These are phyloP conservation scores for Solanum phureja DNA, from an alignment of 257 asterid genomes.

Conservation along the genomic window DNA sequence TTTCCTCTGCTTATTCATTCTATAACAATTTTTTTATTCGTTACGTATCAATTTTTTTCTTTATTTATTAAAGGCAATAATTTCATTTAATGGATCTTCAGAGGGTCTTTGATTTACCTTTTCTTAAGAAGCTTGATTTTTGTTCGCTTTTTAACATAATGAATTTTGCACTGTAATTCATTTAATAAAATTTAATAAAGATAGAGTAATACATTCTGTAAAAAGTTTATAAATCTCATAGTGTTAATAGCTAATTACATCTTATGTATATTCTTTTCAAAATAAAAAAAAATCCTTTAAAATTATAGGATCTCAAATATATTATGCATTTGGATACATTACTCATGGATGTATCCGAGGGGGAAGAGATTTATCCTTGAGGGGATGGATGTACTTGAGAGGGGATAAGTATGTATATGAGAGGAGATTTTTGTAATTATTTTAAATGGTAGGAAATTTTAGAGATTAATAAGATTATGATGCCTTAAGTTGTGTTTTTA, in stretches of 20 bases:
- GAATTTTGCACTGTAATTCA: neutral
- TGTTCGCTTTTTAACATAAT: neutral
- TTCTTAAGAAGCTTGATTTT: neutral
- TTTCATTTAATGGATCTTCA: neutral
- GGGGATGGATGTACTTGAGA: neutral
- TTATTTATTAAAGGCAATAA: too few species aligned
- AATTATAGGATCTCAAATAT: neutral
- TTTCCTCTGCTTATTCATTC: too few species aligned
- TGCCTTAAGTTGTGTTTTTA: too few species aligned
- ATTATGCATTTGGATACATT: neutral
- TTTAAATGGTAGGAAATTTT: too few species aligned
- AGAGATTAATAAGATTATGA: neutral
- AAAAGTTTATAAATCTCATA: too few species aligned
- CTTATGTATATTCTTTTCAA: too few species aligned
- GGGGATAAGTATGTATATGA: neutral
- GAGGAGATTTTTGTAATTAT: neutral
- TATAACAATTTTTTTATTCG: too few species aligned
- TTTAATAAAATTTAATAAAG: neutral
- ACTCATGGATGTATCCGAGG: neutral
- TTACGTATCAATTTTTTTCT: too few species aligned
- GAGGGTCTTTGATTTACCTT: neutral
- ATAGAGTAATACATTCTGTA: neutral
- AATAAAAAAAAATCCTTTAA: too few species aligned
- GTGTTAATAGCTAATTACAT: neutral
- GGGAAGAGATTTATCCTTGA: neutral